Conservation (phyloP, 2,329 filamentous ascomycete genomes). For the Fusarium sarcochroum region DNA sequence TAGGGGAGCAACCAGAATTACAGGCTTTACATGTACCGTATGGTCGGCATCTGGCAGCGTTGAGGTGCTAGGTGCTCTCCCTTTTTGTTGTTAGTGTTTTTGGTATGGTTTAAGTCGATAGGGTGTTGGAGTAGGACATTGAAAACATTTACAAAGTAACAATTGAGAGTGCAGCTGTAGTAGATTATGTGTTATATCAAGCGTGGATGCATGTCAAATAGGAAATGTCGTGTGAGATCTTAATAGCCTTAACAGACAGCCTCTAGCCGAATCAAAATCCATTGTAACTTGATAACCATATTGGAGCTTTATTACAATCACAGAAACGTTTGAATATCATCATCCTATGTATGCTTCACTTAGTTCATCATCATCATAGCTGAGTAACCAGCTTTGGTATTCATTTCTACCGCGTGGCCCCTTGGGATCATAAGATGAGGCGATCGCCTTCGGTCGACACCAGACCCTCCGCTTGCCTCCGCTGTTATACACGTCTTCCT, state of each 20-base stretch:
- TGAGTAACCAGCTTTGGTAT: conserved; percentile 26
- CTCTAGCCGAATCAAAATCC: too few species aligned
- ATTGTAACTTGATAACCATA: not conserved
- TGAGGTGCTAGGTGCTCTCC: conserved; percentile 37
- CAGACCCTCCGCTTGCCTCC: conserved; percentile 11
- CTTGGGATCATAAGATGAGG: conserved; percentile 18
- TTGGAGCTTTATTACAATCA: not conserved
- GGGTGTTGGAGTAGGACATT: conserved; percentile 45
- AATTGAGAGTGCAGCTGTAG: not conserved
- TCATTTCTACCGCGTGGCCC: conserved; percentile 10
- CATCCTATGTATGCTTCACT: not conserved
- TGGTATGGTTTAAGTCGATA: conserved; percentile 49
- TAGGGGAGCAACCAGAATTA: conserved; percentile 32
- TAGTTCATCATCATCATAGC: conserved; percentile 20
- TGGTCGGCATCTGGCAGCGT: conserved; percentile 38
- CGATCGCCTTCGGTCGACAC: conserved; percentile 6
- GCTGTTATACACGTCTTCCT: conserved; percentile 45
- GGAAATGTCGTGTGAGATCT: too few species aligned
- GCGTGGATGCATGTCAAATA: too few species aligned
- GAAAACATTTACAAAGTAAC: conserved; percentile 44
- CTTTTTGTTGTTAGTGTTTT: conserved; percentile 46
- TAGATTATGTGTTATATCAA: not conserved
- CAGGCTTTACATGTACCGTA: conserved; percentile 42
- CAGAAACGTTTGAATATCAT: not conserved
- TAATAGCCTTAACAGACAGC: too few species aligned